Base-by-base conservation (phyloP, 805 yeast genomes). In the Priceomyces carsonii region DNA sequence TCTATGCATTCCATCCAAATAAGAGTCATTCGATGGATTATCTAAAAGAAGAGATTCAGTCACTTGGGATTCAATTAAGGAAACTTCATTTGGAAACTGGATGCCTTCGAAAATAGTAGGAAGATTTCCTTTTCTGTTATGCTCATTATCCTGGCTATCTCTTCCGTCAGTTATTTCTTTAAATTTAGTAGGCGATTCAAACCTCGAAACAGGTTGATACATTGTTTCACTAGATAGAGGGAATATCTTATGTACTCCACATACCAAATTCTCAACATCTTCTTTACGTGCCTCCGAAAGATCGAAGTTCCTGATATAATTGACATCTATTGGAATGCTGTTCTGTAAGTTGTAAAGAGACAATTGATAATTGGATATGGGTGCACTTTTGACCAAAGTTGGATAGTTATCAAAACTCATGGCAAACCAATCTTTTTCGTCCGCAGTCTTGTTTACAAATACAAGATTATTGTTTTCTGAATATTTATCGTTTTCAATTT, bases 321-420 rank as follows among this genome's bases (percentile, higher is more conserved):
- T 40, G 10, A 39, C 30, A 23, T 47, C 44, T 9, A 47, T 47
- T 3, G 42, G 43, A 22, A 40, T 32, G 23, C 41, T 41, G 18
- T 48, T 50, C 6, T 53, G 55, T 12, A 54, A 34, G 27, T 56
- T 55, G 43, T 57, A 58, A 25, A 66, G 47, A 8, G 55, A 51
- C 44, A 58, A 31, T 36, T 74, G 79, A 61, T 82, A 88, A 33
- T 74, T 69, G 0, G 96, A 82, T 1, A 74, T 50, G 0, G 95
- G 91, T 0, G 96, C 93, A 6, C 87, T 76, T 37, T 79, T 77
- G 6, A 91, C 88, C 32, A 91, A 60, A 0, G 95, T 80, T 0
- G 96, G 96, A 54, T 82, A 91, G 46, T 80, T 73, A 16, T 61
- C 55, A 46, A 80, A 84, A 15, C 95, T 84, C 76, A 91, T 71